Conservation (phyloP, 2,329 filamentous ascomycete genomes). For the Aspergillus phoenicis region DNA sequence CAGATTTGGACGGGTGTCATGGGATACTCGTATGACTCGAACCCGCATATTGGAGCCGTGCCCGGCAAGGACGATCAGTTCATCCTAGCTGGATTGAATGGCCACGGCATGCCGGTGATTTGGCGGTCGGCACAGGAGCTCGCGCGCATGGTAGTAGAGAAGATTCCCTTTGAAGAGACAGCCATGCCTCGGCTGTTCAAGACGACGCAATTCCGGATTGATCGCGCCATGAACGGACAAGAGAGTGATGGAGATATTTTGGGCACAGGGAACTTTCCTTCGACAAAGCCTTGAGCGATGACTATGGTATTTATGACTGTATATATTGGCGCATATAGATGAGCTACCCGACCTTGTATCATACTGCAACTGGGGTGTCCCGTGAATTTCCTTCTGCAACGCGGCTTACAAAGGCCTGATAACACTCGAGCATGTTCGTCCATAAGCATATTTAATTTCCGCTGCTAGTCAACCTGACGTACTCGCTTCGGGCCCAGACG, state of each 20-base stretch:
- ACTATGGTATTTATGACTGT: not conserved
- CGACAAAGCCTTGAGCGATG: not conserved
- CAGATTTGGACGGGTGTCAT: constrained; percentile 50
- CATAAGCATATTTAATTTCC: not conserved
- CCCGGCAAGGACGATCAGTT: constrained; percentile 54
- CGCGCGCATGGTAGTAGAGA: constrained; percentile 53
- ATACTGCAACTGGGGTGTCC: not conserved
- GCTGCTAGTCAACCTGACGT: not conserved
- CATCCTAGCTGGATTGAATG: constrained; percentile 64
- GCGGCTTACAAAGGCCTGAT: too few relatives aligned
- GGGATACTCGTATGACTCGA: constrained; percentile 54
- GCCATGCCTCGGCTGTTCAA: constrained; percentile 35
- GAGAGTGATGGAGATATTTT: constrained; percentile 33
- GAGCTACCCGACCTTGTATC: not conserved
- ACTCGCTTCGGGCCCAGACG: not conserved
- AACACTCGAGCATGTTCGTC: too few relatives aligned
- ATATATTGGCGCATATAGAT: not conserved
- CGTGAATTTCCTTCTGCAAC: too few relatives aligned
- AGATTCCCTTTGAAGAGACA: constrained; percentile 28
- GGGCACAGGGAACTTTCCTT: constrained; percentile 19
- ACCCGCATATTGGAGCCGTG: constrained; percentile 56
- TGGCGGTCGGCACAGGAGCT: constrained; percentile 62
- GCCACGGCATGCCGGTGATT: constrained; percentile 67
- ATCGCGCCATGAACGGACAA: constrained; percentile 26
- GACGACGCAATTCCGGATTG: constrained; percentile 27